Evolutionary conservation across 352 stramenopile species (phyloP).

Genomic region (Blastocystis hominis): DNA sequence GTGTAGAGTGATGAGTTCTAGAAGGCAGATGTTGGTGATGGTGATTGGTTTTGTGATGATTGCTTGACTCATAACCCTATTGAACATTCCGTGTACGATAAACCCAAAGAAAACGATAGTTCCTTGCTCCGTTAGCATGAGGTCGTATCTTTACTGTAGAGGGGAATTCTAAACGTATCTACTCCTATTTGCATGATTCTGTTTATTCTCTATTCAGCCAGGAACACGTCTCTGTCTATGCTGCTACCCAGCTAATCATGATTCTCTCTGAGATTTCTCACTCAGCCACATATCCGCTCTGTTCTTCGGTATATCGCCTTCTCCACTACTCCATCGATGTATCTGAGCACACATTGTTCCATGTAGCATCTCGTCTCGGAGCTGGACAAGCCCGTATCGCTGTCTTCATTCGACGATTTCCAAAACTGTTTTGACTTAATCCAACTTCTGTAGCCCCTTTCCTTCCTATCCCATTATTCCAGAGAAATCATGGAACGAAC

Average conservation of each 20-base stretch:
- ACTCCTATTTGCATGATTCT: conserved; percentile 1
- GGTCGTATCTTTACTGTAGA: not conserved
- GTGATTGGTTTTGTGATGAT: conserved; percentile 52
- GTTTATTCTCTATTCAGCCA: not conserved
- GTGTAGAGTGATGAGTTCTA: not conserved
- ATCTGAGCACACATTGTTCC: not conserved
- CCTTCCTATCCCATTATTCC: not conserved
- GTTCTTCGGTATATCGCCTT: conserved; percentile 30
- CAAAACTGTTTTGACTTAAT: conserved; percentile 28
- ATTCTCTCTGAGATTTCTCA: conserved; percentile 28
- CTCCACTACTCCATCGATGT: not conserved
- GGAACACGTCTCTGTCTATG: not conserved
- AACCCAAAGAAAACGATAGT: not conserved
- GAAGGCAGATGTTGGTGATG: conserved; percentile 23
- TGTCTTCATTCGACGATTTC: not conserved
- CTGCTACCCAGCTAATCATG: not conserved
- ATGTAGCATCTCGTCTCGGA: not conserved
- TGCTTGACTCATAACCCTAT: conserved; percentile 6
- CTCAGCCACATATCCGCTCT: not conserved
- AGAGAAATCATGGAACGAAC: conserved; percentile 40
- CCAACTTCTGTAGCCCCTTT: not conserved
- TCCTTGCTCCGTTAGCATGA: not conserved
- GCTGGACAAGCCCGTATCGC: not conserved
- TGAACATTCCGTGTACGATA: not conserved
- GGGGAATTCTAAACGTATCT: not conserved